Evolutionary conservation across 2,329 filamentous ascomycete genomes (phyloP), one percentile per base, ranked within the genome.

Genomic region (Colletotrichum camelliae): DNA sequence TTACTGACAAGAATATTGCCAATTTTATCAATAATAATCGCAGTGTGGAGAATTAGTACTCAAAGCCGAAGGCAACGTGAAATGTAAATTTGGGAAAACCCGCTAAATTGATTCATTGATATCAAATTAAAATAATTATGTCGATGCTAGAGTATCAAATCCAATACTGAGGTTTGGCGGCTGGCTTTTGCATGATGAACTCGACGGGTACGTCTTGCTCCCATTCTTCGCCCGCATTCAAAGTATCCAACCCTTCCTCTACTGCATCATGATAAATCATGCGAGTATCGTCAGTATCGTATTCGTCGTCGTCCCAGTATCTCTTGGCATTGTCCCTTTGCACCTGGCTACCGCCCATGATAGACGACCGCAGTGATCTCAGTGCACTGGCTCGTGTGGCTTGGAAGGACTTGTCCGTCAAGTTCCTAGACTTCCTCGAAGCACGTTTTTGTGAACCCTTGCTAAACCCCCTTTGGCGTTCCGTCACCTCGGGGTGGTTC

Each of bases 241-340:
- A 61, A 8, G 31, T 10, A 29, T 39, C 31, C 24, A 35, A 15
- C 7, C 7, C 13, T 27, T 16, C 31, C 15, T 57, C 62, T 2
- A 13, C 18, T 48, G 18, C 31, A 16, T n/a, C 31, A 16, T n/a
- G 18, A 9, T 39, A 13, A 10, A 48, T 52, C 21, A 29, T 27
- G 6, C 37, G 37, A 8, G 24, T 16, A 18, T 75, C 37, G 13
- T 67, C 33, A 5, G 5, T 18, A 7, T 52, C 35, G 12, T 66
- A 35, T 21, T 8, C 7, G 7, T 66, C 35, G 5, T 75, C 73
- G n/a, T 67, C 62, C 73, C 73, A 75, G 24, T 75, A 75, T n/a
- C 39, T 72, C 33, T 27, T 64, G 4, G n/a, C 16, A 48, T 57
- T 52, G 4, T 27, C n/a, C 8, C 37, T 5, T 8, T 57, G 31